Evolutionary conservation across 2,329 filamentous ascomycete species (phyloP).

Genomic region (Trichoderma guizhouense): DNA sequence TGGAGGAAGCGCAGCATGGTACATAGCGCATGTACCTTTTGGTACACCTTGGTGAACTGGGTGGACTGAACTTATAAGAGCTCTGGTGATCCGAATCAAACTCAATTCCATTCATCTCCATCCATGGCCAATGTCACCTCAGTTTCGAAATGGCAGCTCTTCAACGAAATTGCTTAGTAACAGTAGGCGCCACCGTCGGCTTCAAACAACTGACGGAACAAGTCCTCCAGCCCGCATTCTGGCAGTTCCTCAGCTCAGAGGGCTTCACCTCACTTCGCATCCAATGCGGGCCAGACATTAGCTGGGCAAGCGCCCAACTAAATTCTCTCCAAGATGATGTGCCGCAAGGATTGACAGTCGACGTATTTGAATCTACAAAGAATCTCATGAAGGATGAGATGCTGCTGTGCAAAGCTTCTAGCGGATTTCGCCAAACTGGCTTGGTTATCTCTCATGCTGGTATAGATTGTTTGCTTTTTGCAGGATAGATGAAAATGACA

Average conservation of each 20-base stretch:
- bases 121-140: not conserved
- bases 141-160: slow-evolving; percentile 17
- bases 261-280: slow-evolving; percentile 71
- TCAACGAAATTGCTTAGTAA: slow-evolving; percentile 67
- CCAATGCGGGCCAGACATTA: slow-evolving; percentile 73
- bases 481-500: not conserved
- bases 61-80: not conserved
- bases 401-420: slow-evolving; percentile 46
- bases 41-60: not conserved
- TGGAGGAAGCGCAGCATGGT: not conserved
- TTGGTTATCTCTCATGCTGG: slow-evolving; percentile 79
- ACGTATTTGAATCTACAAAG: slow-evolving; percentile 32
- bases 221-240: slow-evolving; percentile 60
- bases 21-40: not conserved
- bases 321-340: slow-evolving; percentile 23
- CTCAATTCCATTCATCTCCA: not conserved
- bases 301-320: slow-evolving; percentile 30
- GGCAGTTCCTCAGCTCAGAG: slow-evolving; percentile 54
- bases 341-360: slow-evolving; percentile 27
- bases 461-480: not conserved
- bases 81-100: not conserved
- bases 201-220: slow-evolving; percentile 70
- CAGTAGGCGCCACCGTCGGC: slow-evolving; percentile 85
- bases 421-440: slow-evolving; percentile 55
- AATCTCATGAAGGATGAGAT: slow-evolving; percentile 48